A percentile compares a stretch with the other conserved stretches of the same genome.
phyloP scores from a whole-genome alignment of 108 stramenopile genomes.

The Pseudonitzschia delicatissima region DNA sequence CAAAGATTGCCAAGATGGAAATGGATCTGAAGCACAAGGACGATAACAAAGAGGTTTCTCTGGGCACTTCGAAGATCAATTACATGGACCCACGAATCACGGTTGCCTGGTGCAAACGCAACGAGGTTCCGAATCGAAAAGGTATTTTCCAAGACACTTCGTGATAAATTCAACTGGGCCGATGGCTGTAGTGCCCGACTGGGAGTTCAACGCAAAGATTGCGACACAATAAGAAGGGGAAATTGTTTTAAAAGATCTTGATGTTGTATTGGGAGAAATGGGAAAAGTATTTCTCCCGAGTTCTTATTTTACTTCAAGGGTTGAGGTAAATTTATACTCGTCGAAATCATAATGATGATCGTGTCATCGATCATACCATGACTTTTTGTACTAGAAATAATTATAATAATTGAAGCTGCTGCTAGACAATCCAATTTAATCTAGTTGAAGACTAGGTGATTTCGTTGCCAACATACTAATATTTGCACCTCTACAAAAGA shows the following conservation, averaged over 20 bases:
- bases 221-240: conserved; percentile 20
- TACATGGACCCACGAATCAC: conserved; percentile 99
- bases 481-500: too few species aligned
- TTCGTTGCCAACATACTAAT: too few species aligned
- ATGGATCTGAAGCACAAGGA: conserved; percentile 96
- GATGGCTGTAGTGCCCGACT: conserved; percentile 94
- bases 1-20: conserved; percentile 89
- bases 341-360: too few species aligned
- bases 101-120: conserved; percentile 99
- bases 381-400: too few species aligned
- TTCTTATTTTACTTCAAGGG: too few species aligned
- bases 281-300: too few species aligned
- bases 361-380: too few species aligned
- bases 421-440: too few species aligned
- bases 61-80: conserved; percentile 87
- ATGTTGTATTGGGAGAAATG: background rate
- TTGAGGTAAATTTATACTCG: too few species aligned
- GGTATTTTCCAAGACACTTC: conserved; percentile 94
- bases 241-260: background rate
- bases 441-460: too few species aligned
- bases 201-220: conserved; percentile 90
- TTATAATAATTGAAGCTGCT: too few species aligned
- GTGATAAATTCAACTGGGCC: conserved; percentile 99
- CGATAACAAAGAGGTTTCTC: conserved; percentile 98
- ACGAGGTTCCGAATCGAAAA: conserved; percentile 95